These are phyloP conservation scores for Aureobasidium sp. DNA, from an alignment of 2,329 filamentous ascomycete species.

Conservation along the genomic window DNA sequence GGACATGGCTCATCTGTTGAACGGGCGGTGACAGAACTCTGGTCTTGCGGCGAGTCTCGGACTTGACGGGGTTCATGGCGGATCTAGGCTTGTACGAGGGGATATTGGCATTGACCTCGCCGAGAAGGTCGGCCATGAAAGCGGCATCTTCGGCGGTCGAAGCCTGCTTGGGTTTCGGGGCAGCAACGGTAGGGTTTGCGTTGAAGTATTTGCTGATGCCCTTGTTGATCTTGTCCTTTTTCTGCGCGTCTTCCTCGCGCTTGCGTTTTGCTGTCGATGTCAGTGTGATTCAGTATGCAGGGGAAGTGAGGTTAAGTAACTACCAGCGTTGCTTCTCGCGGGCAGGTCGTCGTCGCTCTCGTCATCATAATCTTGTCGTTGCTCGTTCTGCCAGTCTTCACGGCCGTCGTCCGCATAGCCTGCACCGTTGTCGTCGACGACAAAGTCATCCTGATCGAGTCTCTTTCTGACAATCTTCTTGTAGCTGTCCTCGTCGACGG, in stretches of 20 bases:
- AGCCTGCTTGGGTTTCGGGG: constrained; percentile 71
- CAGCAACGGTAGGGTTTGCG: constrained; percentile 45
- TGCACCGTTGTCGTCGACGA: constrained; percentile 95
- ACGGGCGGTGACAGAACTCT: constrained; percentile 72
- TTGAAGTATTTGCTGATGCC: constrained; percentile 94
- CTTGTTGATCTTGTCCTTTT: constrained; percentile 78
- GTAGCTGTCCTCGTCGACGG: constrained; percentile 94
- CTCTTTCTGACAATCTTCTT: constrained; percentile 89
- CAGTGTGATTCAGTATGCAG: constrained; percentile 15
- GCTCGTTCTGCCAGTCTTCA: constrained; percentile 80
- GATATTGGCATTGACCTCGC: constrained; percentile 76
- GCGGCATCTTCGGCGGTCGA: constrained; percentile 83
- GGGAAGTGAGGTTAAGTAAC: constrained; percentile 10
- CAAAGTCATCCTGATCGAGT: constrained; percentile 91
- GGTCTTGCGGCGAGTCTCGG: constrained; percentile 68
- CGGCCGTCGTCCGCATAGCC: constrained; percentile 95
- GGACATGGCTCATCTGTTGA: constrained; percentile 40
- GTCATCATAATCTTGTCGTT: constrained; percentile 57
- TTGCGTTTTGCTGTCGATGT: constrained; percentile 65
- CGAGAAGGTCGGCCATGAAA: constrained; percentile 78
- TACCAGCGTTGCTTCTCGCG: constrained; percentile 52
- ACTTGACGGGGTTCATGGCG: constrained; percentile 59
- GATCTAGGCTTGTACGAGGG: constrained; percentile 47
- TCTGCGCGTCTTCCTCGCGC: constrained; percentile 77
- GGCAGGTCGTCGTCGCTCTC: constrained; percentile 67